Evolutionary conservation across 208 protist genomes (phyloP), one percentile per base, ranked within the genome.

Genomic region (Leishmania braziliensis): DNA sequence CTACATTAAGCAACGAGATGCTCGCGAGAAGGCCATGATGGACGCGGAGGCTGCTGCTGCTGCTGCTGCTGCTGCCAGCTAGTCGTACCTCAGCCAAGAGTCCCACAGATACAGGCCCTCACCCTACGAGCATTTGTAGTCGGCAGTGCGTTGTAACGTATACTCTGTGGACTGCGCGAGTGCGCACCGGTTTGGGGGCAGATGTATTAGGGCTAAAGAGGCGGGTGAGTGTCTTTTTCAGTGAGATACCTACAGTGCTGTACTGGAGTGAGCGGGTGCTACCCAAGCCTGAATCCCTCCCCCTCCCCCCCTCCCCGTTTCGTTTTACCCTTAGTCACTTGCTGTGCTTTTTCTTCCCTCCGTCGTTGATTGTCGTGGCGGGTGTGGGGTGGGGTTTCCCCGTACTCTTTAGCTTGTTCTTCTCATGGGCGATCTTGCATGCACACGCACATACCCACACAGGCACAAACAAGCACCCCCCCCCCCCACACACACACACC

Each of bases 1-100:
- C 82, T 82, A 95, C 89, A 90, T 97, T 58, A 88, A 91, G 75
- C 86, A 90, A 75, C 89, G 94, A 29, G 94, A 97, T 58, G 94
- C 91, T 18, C 86, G 86, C 26, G 94, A 97, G 75, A 75, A 90
- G 81, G 65, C 83, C 0, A 74, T 95, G 26, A 88, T 88, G 0
- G 87, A 94, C 16, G 90, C 89, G 0, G 91, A 95, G 53, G 51
- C 73, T 4, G 0, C 36, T 39, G 36, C 36, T 39, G 36, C 36
- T 39, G 36, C 36, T n/a, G n/a, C 33, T 39, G 18, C 73, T 1
- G 68, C 23, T 29, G 6, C 68, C 23, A 14, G 33, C 9, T 48
- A 72, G 68, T 12, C 4, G 10, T 16, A 20, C 16, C 36, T 53
- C 5, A 4, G 5, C 23, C 43, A 50, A n/a, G 2, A 4, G 1